Evolutionary conservation across 192 early-diverging fungal genomes (phyloP), one percentile per base, ranked within the genome.

Genomic region (Rhizophlyctis rosea): DNA sequence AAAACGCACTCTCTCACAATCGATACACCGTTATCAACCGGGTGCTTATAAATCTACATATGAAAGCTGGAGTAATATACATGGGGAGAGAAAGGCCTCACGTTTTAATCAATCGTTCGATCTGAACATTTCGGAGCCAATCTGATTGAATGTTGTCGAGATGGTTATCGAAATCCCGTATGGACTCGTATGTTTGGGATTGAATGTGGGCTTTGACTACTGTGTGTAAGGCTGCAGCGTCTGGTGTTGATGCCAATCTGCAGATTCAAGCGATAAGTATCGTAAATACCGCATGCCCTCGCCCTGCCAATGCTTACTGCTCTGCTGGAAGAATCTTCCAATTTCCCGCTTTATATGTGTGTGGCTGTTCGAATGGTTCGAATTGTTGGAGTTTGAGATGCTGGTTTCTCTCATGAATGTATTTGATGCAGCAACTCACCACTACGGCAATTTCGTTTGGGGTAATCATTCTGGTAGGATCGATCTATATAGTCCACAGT

Each of bases 131-230:
- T 18, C 18, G 7, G 7, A 90, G 64, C 88, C 88, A 90, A 69
- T 88, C 86, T 56, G 64, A 59, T 32, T 65, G 56, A 23, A 82
- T 62, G 52, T 90, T 70, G 65, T 90, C 87, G 34, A 90, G 54
- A 67, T 90, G 88, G 57, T 76, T 82, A 36, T 86, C 86, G 61
- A 90, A 86, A 61, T 90, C 88, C 32, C 74, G 68, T 31, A 90
- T 3, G 32, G 77, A 59, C 33, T 64, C 71, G 62, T 77, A 78
- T 25, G 73, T 49, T 32, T 69, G 65, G 0, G 70, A 55, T 21
- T 51, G 64, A n/a, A 86, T 48, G 2, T 44, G 21, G 2, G 3
- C 27, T 31, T 21, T 14, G 13, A 61, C 9, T 27, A 30, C 44
- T 2, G 44, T 34, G 3, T n/a, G 4, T 58, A 2, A 36, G 4